Conservation (phyloP, 2,329 filamentous ascomycete genomes). For the Fusarium veterinarium region DNA sequence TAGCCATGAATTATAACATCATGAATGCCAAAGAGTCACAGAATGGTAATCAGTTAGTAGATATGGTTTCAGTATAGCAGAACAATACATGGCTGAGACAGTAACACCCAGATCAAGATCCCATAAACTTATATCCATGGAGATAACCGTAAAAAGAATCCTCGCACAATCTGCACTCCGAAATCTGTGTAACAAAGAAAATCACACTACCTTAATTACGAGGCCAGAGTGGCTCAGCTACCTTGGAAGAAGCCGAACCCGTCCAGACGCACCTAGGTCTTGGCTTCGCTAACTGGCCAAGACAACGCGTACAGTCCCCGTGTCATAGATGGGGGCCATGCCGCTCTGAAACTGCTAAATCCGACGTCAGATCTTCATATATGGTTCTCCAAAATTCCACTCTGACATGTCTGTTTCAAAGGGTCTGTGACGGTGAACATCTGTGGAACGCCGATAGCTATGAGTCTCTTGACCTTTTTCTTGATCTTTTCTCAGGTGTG, state of each 20-base stretch:
- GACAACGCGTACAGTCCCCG: neutral
- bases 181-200: neutral
- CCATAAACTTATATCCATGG: neutral
- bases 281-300: conserved; percentile 27
- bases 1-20: too few species aligned
- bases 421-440: neutral
- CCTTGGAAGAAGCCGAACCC: conserved; percentile 22
- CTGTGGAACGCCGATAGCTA: neutral
- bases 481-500: neutral
- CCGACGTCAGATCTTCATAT: conserved; percentile 1
- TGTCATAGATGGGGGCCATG: conserved; percentile 23
- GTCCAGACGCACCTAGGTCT: conserved; percentile 6
- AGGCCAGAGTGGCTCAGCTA: conserved; percentile 30
- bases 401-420: neutral
- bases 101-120: too few species aligned
- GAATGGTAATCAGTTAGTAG: accelerated
- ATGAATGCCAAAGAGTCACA: neutral
- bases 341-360: neutral
- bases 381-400: neutral
- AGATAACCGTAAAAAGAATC: neutral
- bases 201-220: conserved; percentile 8
- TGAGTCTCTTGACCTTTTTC: conserved; percentile 16
- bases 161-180: neutral
- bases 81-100: neutral
- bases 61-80: neutral